Percentiles rank a stretch among this genome's conserved stretches.
These are phyloP conservation scores for Staphylotrichum longicolle DNA, from an alignment of 495 filamentous ascomycete species.

Conservation along the genomic window DNA sequence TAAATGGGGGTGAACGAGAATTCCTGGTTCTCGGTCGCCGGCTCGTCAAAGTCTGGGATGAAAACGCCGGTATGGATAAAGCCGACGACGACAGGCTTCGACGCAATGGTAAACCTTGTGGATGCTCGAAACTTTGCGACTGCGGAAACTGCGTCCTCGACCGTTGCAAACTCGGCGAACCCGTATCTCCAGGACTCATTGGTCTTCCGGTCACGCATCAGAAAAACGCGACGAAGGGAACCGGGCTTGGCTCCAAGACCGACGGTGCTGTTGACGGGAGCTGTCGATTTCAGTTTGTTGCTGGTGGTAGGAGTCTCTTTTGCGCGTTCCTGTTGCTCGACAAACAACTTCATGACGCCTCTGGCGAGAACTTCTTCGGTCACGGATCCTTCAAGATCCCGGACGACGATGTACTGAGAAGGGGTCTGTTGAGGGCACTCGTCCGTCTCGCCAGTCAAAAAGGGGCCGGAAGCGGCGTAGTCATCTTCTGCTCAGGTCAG, in stretches of 20 bases:
- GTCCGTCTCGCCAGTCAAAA: constrained; percentile 73
- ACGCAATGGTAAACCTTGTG: constrained; percentile 82
- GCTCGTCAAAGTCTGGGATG: constrained; percentile 65
- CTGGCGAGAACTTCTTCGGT: constrained; percentile 76
- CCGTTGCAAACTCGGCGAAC: constrained; percentile 81
- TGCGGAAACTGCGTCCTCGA: constrained; percentile 75
- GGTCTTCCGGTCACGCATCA: constrained; percentile 71
- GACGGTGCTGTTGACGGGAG: constrained; percentile 69
- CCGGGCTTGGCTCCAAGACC: constrained; percentile 70
- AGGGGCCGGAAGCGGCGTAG: constrained; percentile 23
- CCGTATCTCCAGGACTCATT: constrained; percentile 84
- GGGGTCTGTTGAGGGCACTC: constrained; percentile 69
- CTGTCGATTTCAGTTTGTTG: constrained; percentile 67
- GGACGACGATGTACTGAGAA: constrained; percentile 78
- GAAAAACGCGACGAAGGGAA: constrained; percentile 71
- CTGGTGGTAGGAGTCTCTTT: constrained; percentile 39
- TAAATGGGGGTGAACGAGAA: constrained; percentile 73
- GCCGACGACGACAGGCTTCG: constrained; percentile 67
- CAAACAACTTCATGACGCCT: constrained; percentile 74
- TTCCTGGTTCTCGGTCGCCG: constrained; percentile 48
- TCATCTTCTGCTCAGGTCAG: constrained; percentile 27
- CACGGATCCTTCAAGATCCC: constrained; percentile 69
- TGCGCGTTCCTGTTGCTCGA: constrained; percentile 39
- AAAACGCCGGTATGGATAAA: constrained; percentile 90
- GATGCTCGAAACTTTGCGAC: constrained; percentile 69